Conservation (phyloP, 257 asterid species). For the Ocimum tenuiflorum region DNA sequence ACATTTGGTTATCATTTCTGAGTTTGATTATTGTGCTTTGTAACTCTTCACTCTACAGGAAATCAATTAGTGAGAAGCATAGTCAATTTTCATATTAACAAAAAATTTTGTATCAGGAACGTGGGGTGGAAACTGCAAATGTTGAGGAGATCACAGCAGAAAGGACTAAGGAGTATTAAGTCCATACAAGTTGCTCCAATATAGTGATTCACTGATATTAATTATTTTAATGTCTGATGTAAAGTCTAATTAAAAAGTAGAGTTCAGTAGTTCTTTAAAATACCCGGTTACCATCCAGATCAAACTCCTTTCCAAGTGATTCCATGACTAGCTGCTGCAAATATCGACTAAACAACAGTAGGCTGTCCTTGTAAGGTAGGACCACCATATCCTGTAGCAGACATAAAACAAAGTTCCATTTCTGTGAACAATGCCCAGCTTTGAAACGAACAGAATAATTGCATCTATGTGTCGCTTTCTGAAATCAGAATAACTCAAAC, state of each 20-base stretch:
- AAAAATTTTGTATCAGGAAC: neutral
- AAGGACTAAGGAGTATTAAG: neutral
- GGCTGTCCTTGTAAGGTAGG: slow-evolving; percentile 98
- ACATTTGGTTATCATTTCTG: too few species aligned
- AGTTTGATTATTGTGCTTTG: too few species aligned
- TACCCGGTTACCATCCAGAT: slow-evolving; percentile 93
- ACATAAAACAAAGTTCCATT: slow-evolving; percentile 5
- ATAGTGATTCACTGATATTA: neutral
- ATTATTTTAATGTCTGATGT: neutral
- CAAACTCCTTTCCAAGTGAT: slow-evolving; percentile 97
- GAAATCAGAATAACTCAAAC: slow-evolving; percentile 34
- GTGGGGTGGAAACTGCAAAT: neutral
- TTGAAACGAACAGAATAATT: neutral
- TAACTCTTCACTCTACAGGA: neutral
- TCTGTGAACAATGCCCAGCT: neutral
- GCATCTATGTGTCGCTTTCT: slow-evolving; percentile 1
- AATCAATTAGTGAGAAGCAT: neutral
- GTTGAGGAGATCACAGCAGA: neutral
- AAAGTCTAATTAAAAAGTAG: neutral
- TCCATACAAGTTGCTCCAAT: slow-evolving; percentile 1
- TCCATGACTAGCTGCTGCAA: slow-evolving; percentile 99
- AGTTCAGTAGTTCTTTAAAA: slow-evolving; percentile 22
- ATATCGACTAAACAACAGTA: slow-evolving; percentile 85
- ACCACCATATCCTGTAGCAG: slow-evolving; percentile 94
- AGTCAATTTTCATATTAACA: neutral